Evolutionary conservation across 192 early-diverging fungal species (phyloP), one percentile per base, ranked within the genome.

Genomic region (Linnemannia schmuckeri): DNA sequence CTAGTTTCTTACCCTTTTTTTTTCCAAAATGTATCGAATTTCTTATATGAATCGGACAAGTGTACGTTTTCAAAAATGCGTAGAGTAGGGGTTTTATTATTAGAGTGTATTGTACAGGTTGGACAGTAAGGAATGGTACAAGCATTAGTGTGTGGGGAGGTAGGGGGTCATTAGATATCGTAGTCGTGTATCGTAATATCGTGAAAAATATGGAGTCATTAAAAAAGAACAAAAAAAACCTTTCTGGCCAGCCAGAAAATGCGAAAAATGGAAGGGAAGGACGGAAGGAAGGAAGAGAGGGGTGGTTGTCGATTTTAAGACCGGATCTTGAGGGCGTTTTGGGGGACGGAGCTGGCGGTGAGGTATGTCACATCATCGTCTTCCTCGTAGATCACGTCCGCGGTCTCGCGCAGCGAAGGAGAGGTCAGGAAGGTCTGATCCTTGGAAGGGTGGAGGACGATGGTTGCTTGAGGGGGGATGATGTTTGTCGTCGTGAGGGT

Each of bases 401-500:
- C 18, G 0, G 47, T 49, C 18, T 63, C 72, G 4, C 33, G 22
- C 8, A 27, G 22, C 3, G 30, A 66, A 9, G 61, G 30, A 9
- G 61, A 33, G n/a, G 30, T 6, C 30, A 33, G 12, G 1, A n/a
- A 30, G 2, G 57, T 10, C 27, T 35, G 61, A 12, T 33, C 30
- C 10, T 66, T 66, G 61, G 27, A 33, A 33, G 61, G 61, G 61
- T 66, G 61, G 61, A 66, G 61, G 61, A 76, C 33, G 4, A 46
- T n/a, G 13, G 75, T 24, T 13, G 75, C 41, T 15, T 82, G 70
- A 2, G 27, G 33, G 66, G 76, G 70, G 27, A 47, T 27, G 33
- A 63, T 33, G 40, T 70, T 75, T 6, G 74, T 75, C 30, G 72
- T 71, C 35, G 42, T 75, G 66, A 70, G 44, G 18, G 72, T 22